Base-by-base conservation (phyloP, 2,329 filamentous ascomycete species). In the Lasiodiplodia gonubiensis region DNA sequence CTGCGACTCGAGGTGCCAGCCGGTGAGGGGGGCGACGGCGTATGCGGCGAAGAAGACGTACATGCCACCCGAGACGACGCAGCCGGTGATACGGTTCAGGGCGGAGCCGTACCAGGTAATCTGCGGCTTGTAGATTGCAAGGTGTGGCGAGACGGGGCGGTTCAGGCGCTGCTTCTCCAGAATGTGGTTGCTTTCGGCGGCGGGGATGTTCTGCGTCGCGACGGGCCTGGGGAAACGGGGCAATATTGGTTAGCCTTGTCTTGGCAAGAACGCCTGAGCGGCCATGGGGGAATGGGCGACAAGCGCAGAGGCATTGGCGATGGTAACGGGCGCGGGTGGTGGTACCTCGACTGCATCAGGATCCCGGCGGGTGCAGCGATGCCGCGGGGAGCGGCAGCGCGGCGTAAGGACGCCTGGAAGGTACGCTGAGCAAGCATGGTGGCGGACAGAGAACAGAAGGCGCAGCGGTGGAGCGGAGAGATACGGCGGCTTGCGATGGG, bases 31-130 rank as follows among this genome's bases (percentile, higher is more conserved):
- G 0, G 93, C 89, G 71, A 87, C 87, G 69, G 97, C 90, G 85
- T 97, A 97, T 66, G 90, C 88, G 71, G 89, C 80, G 70, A 91
- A 89, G 84, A 92, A 97, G 78, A 88, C 80, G 86, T 97, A 97
- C 70, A 97, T 85, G 60, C 84, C 81, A 71, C 90, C 92, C 69
- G 89, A 90, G 72, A 96, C 86, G 69, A 85, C 80, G 76, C 86
- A 82, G 74, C 92, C 94, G n/a, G 92, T 94, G 82, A 97, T 88
- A 75, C 94, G 93, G 84, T 93, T 92, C 81, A 92, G 86, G 68
- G 84, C 88, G 73, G 89, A 89, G 72, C 86, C 85, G 80, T 92
- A 90, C 90, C 90, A 97, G 74, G 92, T 95, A 82, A 97, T 91
- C 80, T 92, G 89, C 69, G 90, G 87, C 79, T 88, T 86, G 89